Conservation (phyloP, 306 rosid species). For the Argentina anserina region DNA sequence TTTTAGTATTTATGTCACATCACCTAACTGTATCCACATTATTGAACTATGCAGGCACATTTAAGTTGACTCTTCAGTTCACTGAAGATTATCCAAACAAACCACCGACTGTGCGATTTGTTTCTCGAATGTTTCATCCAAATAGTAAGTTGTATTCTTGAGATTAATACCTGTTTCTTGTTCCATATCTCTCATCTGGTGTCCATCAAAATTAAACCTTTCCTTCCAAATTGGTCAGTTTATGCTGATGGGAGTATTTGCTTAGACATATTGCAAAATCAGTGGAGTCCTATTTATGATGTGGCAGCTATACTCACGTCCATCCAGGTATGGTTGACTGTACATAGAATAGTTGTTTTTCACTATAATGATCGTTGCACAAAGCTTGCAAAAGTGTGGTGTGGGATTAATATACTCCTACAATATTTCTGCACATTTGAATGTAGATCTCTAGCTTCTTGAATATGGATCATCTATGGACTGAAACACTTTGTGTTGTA, state of each 20-base stretch:
- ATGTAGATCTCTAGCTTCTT: not conserved
- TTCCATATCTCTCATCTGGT: not conserved
- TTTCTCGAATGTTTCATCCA: constrained; percentile 90
- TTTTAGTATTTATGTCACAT: not conserved
- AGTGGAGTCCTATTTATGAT: constrained; percentile 97
- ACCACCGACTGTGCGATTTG: constrained; percentile 88
- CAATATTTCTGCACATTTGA: not conserved
- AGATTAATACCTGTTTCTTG: not conserved
- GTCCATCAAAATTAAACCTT: not conserved
- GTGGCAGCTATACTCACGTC: constrained; percentile 98
- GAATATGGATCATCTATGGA: not conserved
- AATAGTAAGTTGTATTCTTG: constrained; percentile 62
- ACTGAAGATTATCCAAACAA: constrained; percentile 89
- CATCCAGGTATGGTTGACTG: constrained; percentile 60
- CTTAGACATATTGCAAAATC: constrained; percentile 92
- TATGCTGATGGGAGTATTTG: constrained; percentile 99
- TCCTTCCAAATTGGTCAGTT: constrained; percentile 44
- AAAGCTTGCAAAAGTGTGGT: not conserved
- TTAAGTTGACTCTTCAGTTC: constrained; percentile 84
- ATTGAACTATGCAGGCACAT: constrained; percentile 54
- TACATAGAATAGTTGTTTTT: not conserved
- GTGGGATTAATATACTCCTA: not conserved
- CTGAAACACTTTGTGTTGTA: not conserved
- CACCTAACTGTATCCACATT: not conserved
- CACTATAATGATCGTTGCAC: not conserved